Conservation (phyloP, 148 eudicot genomes). For the Camellia lanceoleosa region DNA sequence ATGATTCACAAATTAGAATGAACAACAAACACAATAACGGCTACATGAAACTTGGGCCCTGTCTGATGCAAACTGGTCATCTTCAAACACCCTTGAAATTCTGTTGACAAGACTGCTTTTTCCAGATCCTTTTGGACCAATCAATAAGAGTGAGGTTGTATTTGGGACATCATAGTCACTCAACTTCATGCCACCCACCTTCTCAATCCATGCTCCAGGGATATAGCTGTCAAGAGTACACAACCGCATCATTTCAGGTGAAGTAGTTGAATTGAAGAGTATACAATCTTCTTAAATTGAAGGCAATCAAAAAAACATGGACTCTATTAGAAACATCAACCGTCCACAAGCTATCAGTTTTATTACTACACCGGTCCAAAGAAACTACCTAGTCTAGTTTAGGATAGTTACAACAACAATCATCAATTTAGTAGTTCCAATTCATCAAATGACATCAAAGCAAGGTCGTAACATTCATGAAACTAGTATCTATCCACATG, state of each 20-base stretch:
- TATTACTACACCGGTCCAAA: neutral
- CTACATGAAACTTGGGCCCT: constrained; percentile 93
- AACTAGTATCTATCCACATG: neutral
- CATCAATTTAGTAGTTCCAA: neutral
- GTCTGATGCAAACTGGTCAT: constrained; percentile 59
- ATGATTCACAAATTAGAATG: neutral
- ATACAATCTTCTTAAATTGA: neutral
- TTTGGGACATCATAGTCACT: constrained; percentile 52
- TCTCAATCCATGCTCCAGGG: constrained; percentile 76
- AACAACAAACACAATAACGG: neutral
- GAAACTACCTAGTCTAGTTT: neutral
- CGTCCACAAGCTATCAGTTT: neutral
- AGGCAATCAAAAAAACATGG: neutral
- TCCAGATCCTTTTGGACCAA: constrained; percentile 86
- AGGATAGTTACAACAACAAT: neutral
- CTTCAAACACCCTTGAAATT: constrained; percentile 72
- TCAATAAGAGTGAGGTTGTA: constrained; percentile 55
- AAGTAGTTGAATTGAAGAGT: neutral
- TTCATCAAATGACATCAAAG: neutral
- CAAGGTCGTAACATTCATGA: neutral
- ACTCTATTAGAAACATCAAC: neutral
- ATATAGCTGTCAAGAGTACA: constrained; percentile 47
- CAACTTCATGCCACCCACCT: constrained; percentile 35
- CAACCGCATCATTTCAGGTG: neutral
- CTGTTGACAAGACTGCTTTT: constrained; percentile 84